Evolutionary conservation across 768 basidiomycete species (phyloP).

Genomic region (Scleroderma citrinum): DNA sequence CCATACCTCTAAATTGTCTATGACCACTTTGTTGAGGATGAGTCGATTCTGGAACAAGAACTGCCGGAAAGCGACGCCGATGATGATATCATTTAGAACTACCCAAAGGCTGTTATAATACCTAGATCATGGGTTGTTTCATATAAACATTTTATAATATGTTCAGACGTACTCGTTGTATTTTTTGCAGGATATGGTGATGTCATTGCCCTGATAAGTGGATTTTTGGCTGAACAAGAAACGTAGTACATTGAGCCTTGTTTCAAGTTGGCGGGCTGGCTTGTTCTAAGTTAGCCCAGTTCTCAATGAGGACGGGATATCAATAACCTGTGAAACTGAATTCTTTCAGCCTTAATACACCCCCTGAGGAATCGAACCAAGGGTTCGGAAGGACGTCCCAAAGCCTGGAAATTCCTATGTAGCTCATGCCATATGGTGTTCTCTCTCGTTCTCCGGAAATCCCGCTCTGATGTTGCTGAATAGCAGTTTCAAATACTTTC

Average conservation of each 20-base stretch:
- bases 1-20: conserved; percentile 37
- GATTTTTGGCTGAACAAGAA: conserved; percentile 35
- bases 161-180: conserved; percentile 57
- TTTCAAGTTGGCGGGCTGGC: conserved; percentile 56
- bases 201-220: conserved; percentile 29
- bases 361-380: neutral
- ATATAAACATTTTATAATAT: neutral
- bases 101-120: conserved; percentile 94
- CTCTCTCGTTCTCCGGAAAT: neutral
- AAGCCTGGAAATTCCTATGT: too few species aligned
- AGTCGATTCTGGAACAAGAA: conserved; percentile 65
- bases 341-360: conserved; percentile 12
- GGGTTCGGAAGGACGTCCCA: neutral
- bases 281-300: neutral
- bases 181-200: conserved; percentile 38
- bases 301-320: neutral
- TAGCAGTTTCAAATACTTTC: conserved; percentile 27
- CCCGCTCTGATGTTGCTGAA: conserved; percentile 8
- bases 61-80: conserved; percentile 68
- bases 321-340: conserved; percentile 23
- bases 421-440: neutral
- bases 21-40: conserved; percentile 37
- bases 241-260: conserved; percentile 43
- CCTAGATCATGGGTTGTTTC: conserved; percentile 31
- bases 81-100: conserved; percentile 82